A percentile compares a stretch with the other conserved stretches of the same genome.
phyloP scores from a whole-genome alignment of 1,284 basidiomycete species.

The Retiboletus flavoniger region DNA sequence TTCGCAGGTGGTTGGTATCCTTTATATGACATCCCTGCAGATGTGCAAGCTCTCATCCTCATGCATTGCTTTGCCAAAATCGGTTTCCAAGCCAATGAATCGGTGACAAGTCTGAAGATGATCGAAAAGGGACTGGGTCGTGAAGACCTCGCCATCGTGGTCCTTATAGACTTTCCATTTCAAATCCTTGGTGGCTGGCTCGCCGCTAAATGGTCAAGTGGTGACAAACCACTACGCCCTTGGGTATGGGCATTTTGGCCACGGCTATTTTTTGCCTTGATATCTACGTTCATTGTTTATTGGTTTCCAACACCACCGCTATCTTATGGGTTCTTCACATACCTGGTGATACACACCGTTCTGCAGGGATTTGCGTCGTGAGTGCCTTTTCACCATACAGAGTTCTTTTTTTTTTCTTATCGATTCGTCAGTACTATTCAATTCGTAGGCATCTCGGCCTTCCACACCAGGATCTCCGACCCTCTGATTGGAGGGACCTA shows the following conservation, averaged over 20 bases:
- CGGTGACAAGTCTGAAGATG: conserved; percentile 90
- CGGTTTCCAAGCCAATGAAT: conserved; percentile 95
- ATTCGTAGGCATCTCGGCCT: conserved; percentile 97
- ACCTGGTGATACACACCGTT: conserved; percentile 81
- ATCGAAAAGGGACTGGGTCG: conserved; percentile 95
- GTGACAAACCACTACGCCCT: conserved; percentile 71
- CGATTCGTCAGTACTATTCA: conserved; percentile 77
- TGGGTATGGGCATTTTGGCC: conserved; percentile 96
- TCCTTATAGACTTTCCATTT: conserved; percentile 97
- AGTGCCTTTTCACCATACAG: conserved; percentile 28
- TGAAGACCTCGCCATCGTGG: conserved; percentile 93
- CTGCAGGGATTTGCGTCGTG: conserved; percentile 84
- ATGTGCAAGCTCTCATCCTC: conserved; percentile 86
- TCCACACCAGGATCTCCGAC: conserved; percentile 96
- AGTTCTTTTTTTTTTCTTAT: conserved; percentile 5
- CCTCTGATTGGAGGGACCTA: conserved; percentile 97
- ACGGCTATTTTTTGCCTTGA: conserved; percentile 69
- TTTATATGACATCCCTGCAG: conserved; percentile 41
- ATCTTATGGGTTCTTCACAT: conserved; percentile 75
- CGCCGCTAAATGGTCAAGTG: conserved; percentile 90
- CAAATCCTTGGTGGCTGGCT: conserved; percentile 96
- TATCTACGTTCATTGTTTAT: conserved; percentile 80
- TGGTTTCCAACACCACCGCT: conserved; percentile 82
- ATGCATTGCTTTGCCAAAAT: conserved; percentile 94
- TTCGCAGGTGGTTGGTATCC: background rate